Evolutionary conservation across 306 rosid genomes (phyloP), one percentile per base, ranked within the genome.

Genomic region (Rosa multiflora): DNA sequence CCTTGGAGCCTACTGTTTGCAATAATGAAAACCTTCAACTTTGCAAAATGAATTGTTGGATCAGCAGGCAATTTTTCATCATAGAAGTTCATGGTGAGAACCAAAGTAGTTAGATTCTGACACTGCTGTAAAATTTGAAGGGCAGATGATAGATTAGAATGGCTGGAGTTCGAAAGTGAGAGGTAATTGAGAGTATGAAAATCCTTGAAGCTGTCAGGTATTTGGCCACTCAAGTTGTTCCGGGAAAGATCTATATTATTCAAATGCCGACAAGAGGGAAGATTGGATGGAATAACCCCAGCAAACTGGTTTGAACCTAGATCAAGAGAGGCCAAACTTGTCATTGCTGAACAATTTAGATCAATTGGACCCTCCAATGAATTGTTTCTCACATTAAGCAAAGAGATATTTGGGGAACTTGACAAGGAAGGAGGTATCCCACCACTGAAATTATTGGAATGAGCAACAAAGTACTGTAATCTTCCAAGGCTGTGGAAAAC

Each of bases 1-100:
- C 93, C 93, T 4, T 35, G 85, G 40, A 89, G 88, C 55, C 87
- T 29, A 78, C 89, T 79, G 61, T 82, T 85, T 46, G 89, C 91
- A 70, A 89, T 75, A 18, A 82, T 70, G 11, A 89, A 81, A 42
- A 85, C 80, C 83, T 79, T 87, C 13, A 87, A 67, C 70, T 29
- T 89, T 55, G 70, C 70, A 69, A 89, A 89, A 62, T 51, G 76
- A 13, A 87, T 42, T 49, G 20, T 37, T 12, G 74, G 72, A 78
- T 78, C 73, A 20, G 78, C 49, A 8, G 93, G 91, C 72, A 89
- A 62, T 29, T 71, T 82, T 71, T 89, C 93, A 6, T 40, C 84
- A 11, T 26, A 73, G 76, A 89, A 89, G 77, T 87, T 89, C 84
- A 83, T 64, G 69, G 86, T 52, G 51, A 89, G 83, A 70, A 87